These are phyloP conservation scores for Picea sitchensis DNA, from an alignment of 75 land plant species.

Conservation along the genomic window DNA sequence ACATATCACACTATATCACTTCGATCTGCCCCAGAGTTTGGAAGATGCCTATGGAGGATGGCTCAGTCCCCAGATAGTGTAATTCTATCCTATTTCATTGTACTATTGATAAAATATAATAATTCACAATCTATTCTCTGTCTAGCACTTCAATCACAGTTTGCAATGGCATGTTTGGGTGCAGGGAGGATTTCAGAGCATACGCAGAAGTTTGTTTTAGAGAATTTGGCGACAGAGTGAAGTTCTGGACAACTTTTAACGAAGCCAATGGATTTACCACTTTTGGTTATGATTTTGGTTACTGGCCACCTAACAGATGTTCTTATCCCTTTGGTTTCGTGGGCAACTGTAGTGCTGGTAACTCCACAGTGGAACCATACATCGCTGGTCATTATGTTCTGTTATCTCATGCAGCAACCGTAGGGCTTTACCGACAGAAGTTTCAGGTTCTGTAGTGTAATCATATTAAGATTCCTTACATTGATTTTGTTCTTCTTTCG, in stretches of 20 bases:
- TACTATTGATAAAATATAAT: not conserved
- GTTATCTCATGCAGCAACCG: conserved; percentile 17
- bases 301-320: conserved; percentile 20
- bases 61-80: conserved; percentile 52
- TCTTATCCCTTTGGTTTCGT: conserved; percentile 18
- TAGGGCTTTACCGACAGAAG: conserved; percentile 20
- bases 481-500: too few relatives aligned
- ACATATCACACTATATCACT: conserved; percentile 52
- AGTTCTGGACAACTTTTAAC: conserved; percentile 65
- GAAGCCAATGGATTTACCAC: conserved; percentile 35
- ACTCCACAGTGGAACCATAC: conserved; percentile 17
- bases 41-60: conserved; percentile 75
- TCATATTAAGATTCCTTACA: too few relatives aligned
- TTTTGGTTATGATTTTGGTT: conserved; percentile 42
- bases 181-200: conserved; percentile 2
- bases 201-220: not conserved
- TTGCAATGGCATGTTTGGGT: not conserved
- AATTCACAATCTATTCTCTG: not conserved
- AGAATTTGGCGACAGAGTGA: conserved; percentile 34
- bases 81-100: not conserved
- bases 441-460: conserved; percentile 11
- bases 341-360: conserved; percentile 15
- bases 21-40: conserved; percentile 62
- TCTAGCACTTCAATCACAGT: not conserved
- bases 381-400: conserved; percentile 18